Base-by-base conservation (phyloP, 495 filamentous ascomycete species). In the Neurospora discreta region DNA sequence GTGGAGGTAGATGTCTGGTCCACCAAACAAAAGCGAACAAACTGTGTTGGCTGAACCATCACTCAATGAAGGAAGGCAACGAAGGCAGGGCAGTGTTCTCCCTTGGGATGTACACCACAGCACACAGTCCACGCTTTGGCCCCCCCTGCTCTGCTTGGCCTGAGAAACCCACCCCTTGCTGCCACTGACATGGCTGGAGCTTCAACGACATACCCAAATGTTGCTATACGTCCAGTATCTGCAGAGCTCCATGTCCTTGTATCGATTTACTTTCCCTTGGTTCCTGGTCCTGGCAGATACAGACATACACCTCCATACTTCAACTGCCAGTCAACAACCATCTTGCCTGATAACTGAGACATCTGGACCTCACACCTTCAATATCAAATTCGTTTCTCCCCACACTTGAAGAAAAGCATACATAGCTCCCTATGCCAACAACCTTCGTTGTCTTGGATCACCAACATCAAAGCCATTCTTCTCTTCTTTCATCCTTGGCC, bases 21-120 rank as follows among this genome's bases (percentile, higher is more conserved):
- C 39, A 74, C 74, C 75, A 75, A 74, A 75, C 74, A 73, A 60
- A 60, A 60, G 52, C 18, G 52, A 60, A 60, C 52, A 60, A 60
- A 60, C 72, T 75, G 74, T 70, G 75, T 69, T 79, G 77, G 73
- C 76, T 77, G 26, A 60, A 60, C 26, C 13, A 1, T 60, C 26
- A 60, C 52, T 60, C 26, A 60, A 23, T 30, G 13, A 30, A 60
- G 52, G 52, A 23, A n/a, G n/a, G n/a, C n/a, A n/a, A n/a, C n/a
- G n/a, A 60, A 60, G 52, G 52, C 52, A 33, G 16, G 52, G 52
- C 52, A 65, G 52, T 65, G 52, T 65, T 26, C 52, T 65, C 52
- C 52, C 52, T 65, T 65, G 52, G 52, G 52, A 65, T 65, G 52
- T 65, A 36, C 52, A 65, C 26, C 52, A 65, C 52, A 26, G 30